A percentile compares a stretch with the other conserved stretches of the same genome.
Conservation (phyloP, 805 yeast species). For the Wickerhamomyces canadensis region DNA sequence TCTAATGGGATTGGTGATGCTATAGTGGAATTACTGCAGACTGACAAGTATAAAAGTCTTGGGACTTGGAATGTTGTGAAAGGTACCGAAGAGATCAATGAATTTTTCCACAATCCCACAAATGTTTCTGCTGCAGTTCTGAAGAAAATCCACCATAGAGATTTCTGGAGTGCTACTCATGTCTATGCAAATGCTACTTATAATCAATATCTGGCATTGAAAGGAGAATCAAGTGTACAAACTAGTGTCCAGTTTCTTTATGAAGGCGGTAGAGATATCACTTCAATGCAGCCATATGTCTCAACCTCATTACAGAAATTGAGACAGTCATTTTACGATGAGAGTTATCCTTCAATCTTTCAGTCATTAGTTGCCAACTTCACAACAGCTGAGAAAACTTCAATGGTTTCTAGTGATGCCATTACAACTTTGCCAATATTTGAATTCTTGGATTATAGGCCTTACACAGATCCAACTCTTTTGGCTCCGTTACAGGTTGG, state of each 20-base stretch:
- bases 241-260: slow-evolving; percentile 37
- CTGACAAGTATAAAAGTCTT: slow-evolving; percentile 47
- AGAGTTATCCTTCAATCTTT: slow-evolving; percentile 14
- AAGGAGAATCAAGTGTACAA: slow-evolving; percentile 34
- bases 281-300: slow-evolving; percentile 40
- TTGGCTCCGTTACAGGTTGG: slow-evolving; percentile 74
- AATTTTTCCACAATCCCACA: slow-evolving; percentile 13
- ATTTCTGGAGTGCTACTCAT: slow-evolving; percentile 60
- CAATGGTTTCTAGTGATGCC: slow-evolving; percentile 14
- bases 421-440: slow-evolving; percentile 33
- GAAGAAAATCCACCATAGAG: slow-evolving; percentile 43
- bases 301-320: slow-evolving; percentile 37
- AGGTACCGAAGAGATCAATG: slow-evolving; percentile 20
- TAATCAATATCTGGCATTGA: slow-evolving; percentile 12
- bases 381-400: slow-evolving; percentile 20
- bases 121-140: slow-evolving; percentile 33
- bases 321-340: slow-evolving; percentile 24
- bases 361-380: slow-evolving; percentile 26
- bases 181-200: slow-evolving; percentile 44
- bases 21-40: slow-evolving; percentile 34
- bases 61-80: slow-evolving; percentile 34
- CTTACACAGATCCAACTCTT: slow-evolving; percentile 43
- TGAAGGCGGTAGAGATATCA: slow-evolving; percentile 62
- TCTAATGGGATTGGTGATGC: slow-evolving; percentile 27
- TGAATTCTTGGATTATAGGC: slow-evolving; percentile 40